These are phyloP conservation scores for Drechslerella stenobrocha DNA, from an alignment of 2,329 filamentous ascomycete species.

Conservation along the genomic window DNA sequence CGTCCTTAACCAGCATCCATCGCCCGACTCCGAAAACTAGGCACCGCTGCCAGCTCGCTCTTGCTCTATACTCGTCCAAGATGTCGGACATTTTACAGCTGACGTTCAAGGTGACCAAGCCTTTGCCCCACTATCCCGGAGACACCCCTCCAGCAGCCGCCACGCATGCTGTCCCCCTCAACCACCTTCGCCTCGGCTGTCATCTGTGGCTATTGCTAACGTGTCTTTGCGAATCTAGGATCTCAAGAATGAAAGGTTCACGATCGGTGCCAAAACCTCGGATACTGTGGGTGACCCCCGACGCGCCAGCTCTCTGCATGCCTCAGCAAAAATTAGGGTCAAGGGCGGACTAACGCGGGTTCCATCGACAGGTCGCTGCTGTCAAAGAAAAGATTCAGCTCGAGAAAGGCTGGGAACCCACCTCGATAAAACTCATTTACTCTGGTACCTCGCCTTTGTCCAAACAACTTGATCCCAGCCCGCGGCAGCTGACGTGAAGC, in stretches of 20 bases:
- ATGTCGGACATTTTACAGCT: conserved; percentile 66
- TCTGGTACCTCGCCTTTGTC: conserved; percentile 68
- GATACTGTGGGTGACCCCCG: conserved; percentile 72
- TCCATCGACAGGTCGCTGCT: conserved; percentile 69
- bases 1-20: conserved; percentile 29
- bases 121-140: conserved; percentile 45
- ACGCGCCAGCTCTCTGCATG: conserved; percentile 20
- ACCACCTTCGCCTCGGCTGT: conserved; percentile 50
- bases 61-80: conserved; percentile 49
- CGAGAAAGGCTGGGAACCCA: conserved; percentile 92
- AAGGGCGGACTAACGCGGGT: conserved; percentile 45
- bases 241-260: conserved; percentile 98
- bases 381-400: conserved; percentile 90
- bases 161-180: conserved; percentile 28
- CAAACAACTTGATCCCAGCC: conserved; percentile 14
- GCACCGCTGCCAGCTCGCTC: conserved; percentile 49
- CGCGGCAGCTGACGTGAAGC: conserved; percentile 50
- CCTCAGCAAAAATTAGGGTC: conserved; percentile 19
- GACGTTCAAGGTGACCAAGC: conserved; percentile 67
- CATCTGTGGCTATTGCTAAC: conserved; percentile 49
- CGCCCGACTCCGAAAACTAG: conserved; percentile 4
- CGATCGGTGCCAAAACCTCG: conserved; percentile 88
- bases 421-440: conserved; percentile 94
- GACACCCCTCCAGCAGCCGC: conserved; percentile 50
- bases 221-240: conserved; percentile 65